Evolutionary conservation across 306 rosid species (phyloP).

Genomic region (Begonia peltatifolia): DNA sequence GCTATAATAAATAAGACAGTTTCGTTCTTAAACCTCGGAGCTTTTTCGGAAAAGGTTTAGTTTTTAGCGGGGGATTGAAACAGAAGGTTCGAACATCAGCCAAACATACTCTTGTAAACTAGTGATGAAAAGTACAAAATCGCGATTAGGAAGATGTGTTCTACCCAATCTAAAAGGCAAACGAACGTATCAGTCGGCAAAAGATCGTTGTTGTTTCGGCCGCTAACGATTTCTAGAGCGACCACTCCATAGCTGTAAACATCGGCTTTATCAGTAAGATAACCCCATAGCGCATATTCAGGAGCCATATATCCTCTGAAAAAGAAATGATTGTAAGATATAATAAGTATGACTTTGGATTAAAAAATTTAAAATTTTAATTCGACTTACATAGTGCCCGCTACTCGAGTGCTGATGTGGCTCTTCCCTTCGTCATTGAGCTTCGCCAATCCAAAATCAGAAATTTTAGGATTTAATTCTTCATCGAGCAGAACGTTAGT

Average conservation of each 20-base stretch:
- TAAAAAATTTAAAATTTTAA: too few relatives aligned
- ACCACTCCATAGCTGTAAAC: constrained; percentile 70
- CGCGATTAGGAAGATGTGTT: not conserved
- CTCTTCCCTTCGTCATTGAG: constrained; percentile 55
- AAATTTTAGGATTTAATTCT: constrained; percentile 55
- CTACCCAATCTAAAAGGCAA: constrained; percentile 45
- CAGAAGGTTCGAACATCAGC: too few relatives aligned
- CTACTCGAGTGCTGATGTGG: constrained; percentile 62
- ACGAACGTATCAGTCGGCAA: constrained; percentile 30
- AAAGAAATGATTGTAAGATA: not conserved
- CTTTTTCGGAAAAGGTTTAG: not conserved
- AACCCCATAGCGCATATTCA: constrained; percentile 68
- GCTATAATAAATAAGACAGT: too few relatives aligned
- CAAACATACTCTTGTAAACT: too few relatives aligned
- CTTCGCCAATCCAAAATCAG: constrained; percentile 72
- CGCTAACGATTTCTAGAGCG: constrained; percentile 47
- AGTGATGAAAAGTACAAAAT: too few relatives aligned
- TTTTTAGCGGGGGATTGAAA: not conserved
- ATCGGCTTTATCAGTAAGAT: constrained; percentile 53
- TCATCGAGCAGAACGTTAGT: constrained; percentile 60
- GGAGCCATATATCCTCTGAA: constrained; percentile 79
- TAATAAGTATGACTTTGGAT: too few relatives aligned
- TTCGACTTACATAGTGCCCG: constrained; percentile 60
- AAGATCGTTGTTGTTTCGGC: constrained; percentile 44
- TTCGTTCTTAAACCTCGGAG: not conserved